Conservation (phyloP, 2,329 filamentous ascomycete species). For the Neofusicoccum parvum region DNA sequence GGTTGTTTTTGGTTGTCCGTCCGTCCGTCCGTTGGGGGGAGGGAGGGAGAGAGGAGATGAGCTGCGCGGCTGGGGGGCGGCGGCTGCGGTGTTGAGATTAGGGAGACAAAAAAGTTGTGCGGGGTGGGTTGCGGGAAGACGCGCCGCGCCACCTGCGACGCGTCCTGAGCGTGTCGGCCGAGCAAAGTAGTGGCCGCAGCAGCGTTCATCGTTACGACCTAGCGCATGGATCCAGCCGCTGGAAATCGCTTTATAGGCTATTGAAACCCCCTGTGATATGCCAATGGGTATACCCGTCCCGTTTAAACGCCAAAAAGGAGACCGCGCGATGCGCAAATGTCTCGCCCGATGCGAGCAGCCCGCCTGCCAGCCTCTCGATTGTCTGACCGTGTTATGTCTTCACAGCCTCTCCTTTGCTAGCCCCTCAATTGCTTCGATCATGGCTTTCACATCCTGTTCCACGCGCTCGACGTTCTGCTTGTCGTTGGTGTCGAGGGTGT, state of each 20-base stretch:
- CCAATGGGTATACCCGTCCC: slow-evolving; percentile 11
- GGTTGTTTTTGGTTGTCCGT: background rate
- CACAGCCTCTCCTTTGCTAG: slow-evolving; percentile 21
- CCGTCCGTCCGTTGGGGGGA: background rate
- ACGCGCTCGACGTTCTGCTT: slow-evolving; percentile 33
- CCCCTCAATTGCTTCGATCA: slow-evolving; percentile 47
- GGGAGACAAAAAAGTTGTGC: background rate
- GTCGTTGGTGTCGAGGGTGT: slow-evolving; percentile 48
- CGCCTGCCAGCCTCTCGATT: background rate
- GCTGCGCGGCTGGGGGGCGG: background rate
- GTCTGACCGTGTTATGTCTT: background rate
- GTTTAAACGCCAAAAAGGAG: background rate
- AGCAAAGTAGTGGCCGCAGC: too few relatives aligned
- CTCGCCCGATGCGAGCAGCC: background rate
- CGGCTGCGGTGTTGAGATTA: background rate
- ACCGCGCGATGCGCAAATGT: background rate
- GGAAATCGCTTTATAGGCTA: background rate
- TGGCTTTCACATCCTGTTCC: slow-evolving; percentile 51
- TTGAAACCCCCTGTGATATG: background rate
- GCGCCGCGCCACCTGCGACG: background rate
- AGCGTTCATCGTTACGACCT: too few relatives aligned
- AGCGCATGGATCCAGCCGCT: too few relatives aligned
- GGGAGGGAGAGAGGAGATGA: background rate
- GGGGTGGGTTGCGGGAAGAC: background rate
- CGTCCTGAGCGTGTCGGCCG: too few relatives aligned